Evolutionary conservation across 129 eudicot genomes (phyloP), one percentile per base, ranked within the genome.

Genomic region (Sambucus nigra): DNA sequence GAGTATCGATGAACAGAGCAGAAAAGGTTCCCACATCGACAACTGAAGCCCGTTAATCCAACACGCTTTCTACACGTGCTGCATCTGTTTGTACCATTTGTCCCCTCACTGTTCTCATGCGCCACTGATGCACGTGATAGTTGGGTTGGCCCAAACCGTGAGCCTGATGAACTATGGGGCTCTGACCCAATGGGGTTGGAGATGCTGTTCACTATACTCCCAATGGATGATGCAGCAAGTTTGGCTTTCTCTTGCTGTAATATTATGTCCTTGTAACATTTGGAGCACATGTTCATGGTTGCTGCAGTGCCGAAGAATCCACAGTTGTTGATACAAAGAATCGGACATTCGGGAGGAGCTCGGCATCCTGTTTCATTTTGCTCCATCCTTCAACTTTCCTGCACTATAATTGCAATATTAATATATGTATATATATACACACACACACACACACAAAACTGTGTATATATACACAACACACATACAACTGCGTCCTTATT

Each of bases 221-320:
- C 39, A 5, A 59, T 44, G 52, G 64, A 59, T 41, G 52, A 40
- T 41, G 64, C 64, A 25, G 64, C 52, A 42, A 59, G 64, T 38
- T 59, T 42, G 27, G 64, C 64, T 7, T 41, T 25, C 21, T 59
- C 52, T 44, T 59, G 64, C 18, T 59, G 40, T 9, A 42, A 41
- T 1, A 44, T 45, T 38, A 59, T 15, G 52, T 42, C 64, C 39
- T 59, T 59, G 25, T 59, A 39, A 25, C 64, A 59, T 39, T 59
- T 59, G 27, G 64, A 59, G 15, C 64, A 59, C 64, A 59, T 44
- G 31, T 59, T 59, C 64, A 42, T 59, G 64, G 64, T 59, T 5
- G 64, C 39, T 26, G 64, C 52, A 12, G 38, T 59, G n/a, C 64
- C 64, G 26, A 59, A 59, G 52, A 53, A 53, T 31, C 59, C 59